Evolutionary conservation across 176 grass and related monocot species (phyloP).

Genomic region (Carex parvula): DNA sequence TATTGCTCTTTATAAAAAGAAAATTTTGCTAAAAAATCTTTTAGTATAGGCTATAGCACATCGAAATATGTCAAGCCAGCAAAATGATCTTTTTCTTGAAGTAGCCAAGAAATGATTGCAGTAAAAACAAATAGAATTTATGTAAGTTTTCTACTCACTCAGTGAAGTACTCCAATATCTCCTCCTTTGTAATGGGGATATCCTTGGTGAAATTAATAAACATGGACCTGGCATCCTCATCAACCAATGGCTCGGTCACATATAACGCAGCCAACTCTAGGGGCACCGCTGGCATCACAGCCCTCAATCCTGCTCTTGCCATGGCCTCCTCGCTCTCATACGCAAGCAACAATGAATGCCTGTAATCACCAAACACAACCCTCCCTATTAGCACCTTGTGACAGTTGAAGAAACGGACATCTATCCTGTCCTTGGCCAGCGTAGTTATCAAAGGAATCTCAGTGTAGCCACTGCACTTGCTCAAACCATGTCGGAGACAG

Average conservation of each 20-base stretch:
- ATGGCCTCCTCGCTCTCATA: background rate
- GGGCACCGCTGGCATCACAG: background rate
- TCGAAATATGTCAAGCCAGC: background rate
- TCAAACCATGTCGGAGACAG: constrained; percentile 28
- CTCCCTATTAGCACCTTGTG: constrained; percentile 34
- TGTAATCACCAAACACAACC: constrained; percentile 41
- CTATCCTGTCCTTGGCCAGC: background rate
- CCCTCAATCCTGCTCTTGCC: background rate
- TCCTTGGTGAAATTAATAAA: constrained; percentile 53
- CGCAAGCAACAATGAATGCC: constrained; percentile 4
- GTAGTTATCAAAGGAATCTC: constrained; percentile 36
- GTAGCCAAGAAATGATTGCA: background rate
- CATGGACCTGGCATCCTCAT: constrained; percentile 58
- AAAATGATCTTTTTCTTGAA: background rate
- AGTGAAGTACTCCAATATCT: constrained; percentile 54
- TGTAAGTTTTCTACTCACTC: constrained; percentile 25
- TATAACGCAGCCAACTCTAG: constrained; percentile 21
- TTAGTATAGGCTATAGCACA: too few species aligned
- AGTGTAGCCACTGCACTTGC: background rate
- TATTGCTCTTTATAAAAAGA: too few species aligned
- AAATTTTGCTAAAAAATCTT: background rate
- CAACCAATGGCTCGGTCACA: background rate
- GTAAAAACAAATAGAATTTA: background rate
- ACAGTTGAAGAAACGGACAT: constrained; percentile 42
- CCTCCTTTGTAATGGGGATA: constrained; percentile 27